Evolutionary conservation across 2,329 filamentous ascomycete species (phyloP), one percentile per base, ranked within the genome.

Genomic region (Scleromitrula shiraiana): DNA sequence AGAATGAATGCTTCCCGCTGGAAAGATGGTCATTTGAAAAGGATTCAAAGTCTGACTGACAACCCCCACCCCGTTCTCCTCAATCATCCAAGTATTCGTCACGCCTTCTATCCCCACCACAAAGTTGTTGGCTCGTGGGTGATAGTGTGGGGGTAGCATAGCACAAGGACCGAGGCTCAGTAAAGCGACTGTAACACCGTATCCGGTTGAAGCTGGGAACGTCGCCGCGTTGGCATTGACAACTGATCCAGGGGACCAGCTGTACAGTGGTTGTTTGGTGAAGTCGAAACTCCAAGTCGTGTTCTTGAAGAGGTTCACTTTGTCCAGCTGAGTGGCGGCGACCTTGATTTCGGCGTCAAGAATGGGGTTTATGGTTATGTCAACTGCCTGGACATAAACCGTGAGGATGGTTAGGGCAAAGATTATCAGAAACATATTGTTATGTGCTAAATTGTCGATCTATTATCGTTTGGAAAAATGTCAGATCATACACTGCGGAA

Each of bases 151-250:
- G 12, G 72, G 70, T 14, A 76, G 64, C 68, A 75, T 75, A 14
- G 68, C 67, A 56, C 73, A 76, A 3, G 73, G 71, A 0, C 73
- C 74, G 7, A 76, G 65, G 51, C 67, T 69, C 33, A 72, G 57
- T 37, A 71, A 62, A 6, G 67, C 70, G 59, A 73, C 58, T 12
- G 70, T 74, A 62, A 76, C 69, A 32, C 70, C 70, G 27, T 72
- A 65, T 17, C 67, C 69, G 12, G 66, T 66, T 1, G 70, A 62
- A 15, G 71, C 70, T 5, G 73, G 72, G 53, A 75, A 75, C 17
- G 70, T 74, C 15, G 71, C 71, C 10, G 69, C 69, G 53, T 75
- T 74, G 53, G 73, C 73, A 54, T 72, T 76, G 53, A 72, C 65
- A 27, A 77, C 73, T 14, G 68, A 67, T 10, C 74, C 73, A 1